Evolutionary conservation across 306 rosid species (phyloP).

Genomic region (Vicia villosa): DNA sequence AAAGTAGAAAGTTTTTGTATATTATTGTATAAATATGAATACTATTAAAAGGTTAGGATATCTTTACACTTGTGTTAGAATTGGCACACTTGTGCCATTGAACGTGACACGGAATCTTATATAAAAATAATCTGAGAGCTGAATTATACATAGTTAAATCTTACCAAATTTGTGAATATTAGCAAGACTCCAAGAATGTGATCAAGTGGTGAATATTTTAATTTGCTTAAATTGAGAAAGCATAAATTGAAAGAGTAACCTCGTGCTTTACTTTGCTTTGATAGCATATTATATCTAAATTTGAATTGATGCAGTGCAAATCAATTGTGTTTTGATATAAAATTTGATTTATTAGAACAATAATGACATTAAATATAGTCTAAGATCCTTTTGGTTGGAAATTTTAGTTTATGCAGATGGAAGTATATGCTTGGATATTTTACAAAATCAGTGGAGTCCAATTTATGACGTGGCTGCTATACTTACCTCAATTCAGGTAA

Average conservation of each 20-base stretch:
- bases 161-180: background rate
- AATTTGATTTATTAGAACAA: background rate
- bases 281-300: background rate
- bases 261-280: background rate
- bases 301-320: conserved; percentile 12
- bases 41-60: background rate
- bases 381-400: conserved; percentile 18
- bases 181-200: conserved; percentile 7
- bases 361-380: conserved; percentile 27
- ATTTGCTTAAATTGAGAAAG: background rate
- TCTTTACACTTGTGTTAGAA: background rate
- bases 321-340: background rate
- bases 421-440: conserved; percentile 94
- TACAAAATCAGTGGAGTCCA: conserved; percentile 98
- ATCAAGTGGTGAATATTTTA: conserved; percentile 11
- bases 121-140: background rate
- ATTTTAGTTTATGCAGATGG: conserved; percentile 97
- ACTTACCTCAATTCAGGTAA: conserved; percentile 97
- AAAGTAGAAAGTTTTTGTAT: conserved; percentile 8
- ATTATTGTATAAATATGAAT: background rate
- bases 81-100: background rate
- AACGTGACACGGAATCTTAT: background rate
- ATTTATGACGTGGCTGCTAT: conserved; percentile 97
- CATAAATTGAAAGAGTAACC: background rate
- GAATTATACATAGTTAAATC: conserved; percentile 1